A percentile compares a stretch with the other conserved stretches of the same genome.
phyloP scores from a whole-genome alignment of 352 stramenopile species.

The Peronosclerospora sorghi region DNA sequence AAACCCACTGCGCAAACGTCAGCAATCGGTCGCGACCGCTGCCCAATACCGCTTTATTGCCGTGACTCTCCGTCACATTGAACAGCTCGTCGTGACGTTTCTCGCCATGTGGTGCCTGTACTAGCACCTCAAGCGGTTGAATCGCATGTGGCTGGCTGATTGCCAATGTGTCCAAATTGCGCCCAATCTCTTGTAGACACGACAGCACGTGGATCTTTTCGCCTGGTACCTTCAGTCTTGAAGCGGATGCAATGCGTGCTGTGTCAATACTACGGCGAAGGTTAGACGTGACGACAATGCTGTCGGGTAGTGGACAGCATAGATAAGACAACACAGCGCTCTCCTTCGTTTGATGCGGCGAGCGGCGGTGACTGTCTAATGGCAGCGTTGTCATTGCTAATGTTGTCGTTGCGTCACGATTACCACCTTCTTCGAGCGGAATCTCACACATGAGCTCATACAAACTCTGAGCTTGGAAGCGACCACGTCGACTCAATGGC shows the following conservation, averaged over 20 bases:
- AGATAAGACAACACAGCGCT: slow-evolving; percentile 35
- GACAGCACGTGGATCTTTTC: slow-evolving; percentile 78
- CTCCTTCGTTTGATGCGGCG: slow-evolving; percentile 12
- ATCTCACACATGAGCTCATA: slow-evolving; percentile 29
- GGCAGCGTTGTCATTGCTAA: not conserved
- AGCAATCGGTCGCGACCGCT: slow-evolving; percentile 43
- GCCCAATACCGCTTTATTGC: slow-evolving; percentile 68
- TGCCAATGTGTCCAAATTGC: slow-evolving; percentile 80
- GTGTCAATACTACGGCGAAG: slow-evolving; percentile 71
- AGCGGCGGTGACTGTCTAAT: not conserved
- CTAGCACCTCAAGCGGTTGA: slow-evolving; percentile 19
- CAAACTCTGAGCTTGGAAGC: slow-evolving; percentile 47
- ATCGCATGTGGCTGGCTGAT: slow-evolving; percentile 43
- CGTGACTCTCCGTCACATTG: slow-evolving; percentile 61
- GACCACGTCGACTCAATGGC: slow-evolving; percentile 50
- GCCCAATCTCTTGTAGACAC: slow-evolving; percentile 73
- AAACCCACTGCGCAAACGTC: slow-evolving; percentile 59
- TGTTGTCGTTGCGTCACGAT: not conserved
- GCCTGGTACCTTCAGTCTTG: slow-evolving; percentile 31
- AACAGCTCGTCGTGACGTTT: slow-evolving; percentile 61
- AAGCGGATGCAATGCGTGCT: slow-evolving; percentile 57
- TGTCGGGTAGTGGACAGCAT: slow-evolving; percentile 30
- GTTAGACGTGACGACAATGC: slow-evolving; percentile 63
- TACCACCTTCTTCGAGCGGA: slow-evolving; percentile 3
- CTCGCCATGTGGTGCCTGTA: slow-evolving; percentile 17